phyloP scores from a whole-genome alignment of 768 basidiomycete genomes.

The Auricularia sp. region DNA sequence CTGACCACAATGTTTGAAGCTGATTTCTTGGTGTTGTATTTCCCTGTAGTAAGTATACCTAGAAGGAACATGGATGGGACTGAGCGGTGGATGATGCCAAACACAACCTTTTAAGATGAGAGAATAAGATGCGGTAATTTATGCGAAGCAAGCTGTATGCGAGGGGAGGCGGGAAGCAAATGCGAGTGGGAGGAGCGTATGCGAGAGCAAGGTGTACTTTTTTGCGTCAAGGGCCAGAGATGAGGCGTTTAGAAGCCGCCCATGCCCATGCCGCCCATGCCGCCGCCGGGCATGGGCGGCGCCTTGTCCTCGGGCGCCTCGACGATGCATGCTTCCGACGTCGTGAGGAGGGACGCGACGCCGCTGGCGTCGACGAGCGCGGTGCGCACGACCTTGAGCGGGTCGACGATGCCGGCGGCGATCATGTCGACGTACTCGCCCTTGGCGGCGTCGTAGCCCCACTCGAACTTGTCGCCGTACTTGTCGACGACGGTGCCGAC shows the following conservation, averaged over 20 bases:
- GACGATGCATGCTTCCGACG: slow-evolving; percentile 86
- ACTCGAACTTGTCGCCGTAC: slow-evolving; percentile 75
- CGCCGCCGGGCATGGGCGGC: slow-evolving; percentile 31
- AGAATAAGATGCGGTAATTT: too few relatives aligned
- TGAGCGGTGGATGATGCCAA: too few relatives aligned
- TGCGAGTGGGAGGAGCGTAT: too few relatives aligned
- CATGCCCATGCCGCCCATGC: slow-evolving; percentile 50
- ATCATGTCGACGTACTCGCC: slow-evolving; percentile 96
- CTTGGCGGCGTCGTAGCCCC: slow-evolving; percentile 86
- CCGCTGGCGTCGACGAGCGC: slow-evolving; percentile 87
- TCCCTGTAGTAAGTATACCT: too few relatives aligned
- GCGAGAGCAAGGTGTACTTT: too few relatives aligned
- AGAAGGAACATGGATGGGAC: too few relatives aligned
- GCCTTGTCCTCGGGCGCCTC: slow-evolving; percentile 76
- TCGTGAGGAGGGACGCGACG: slow-evolving; percentile 89
- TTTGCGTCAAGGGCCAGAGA: neutral
- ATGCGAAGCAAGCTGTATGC: too few relatives aligned
- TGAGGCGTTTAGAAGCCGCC: slow-evolving; percentile 18
- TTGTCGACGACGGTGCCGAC: slow-evolving; percentile 72
- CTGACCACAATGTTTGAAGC: too few relatives aligned
- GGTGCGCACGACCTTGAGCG: slow-evolving; percentile 89
- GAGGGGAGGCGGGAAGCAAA: too few relatives aligned
- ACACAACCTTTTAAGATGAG: too few relatives aligned
- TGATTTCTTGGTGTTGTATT: too few relatives aligned
- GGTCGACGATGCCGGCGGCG: slow-evolving; percentile 88